Base-by-base conservation (phyloP, 2,329 filamentous ascomycete species). In the Ophiostoma triangulosporum region DNA sequence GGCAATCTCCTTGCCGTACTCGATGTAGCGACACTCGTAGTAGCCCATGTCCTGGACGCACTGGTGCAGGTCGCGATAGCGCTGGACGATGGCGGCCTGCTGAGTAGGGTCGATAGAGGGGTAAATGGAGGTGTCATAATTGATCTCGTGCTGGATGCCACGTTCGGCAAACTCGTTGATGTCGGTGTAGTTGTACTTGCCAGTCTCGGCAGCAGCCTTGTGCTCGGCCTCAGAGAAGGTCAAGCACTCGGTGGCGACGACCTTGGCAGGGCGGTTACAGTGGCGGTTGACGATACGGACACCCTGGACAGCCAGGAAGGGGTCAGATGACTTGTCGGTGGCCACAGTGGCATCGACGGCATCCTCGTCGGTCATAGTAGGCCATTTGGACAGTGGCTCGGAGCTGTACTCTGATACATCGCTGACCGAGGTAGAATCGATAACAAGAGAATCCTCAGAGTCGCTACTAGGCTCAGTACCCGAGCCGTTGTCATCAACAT, bases 1-100 rank as follows among this genome's bases (percentile, higher is more conserved):
- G n/a, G 69, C 57, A 59, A 71, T 65, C 62, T 84, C 80, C 63
- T 76, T 77, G 56, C 64, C 74, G 56, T 84, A 84, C 40, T 77
- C 75, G 1, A 66, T 58, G 64, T 80, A 82, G 1, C 67, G 71
- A 59, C 80, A 84, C 9, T 75, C 58, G 65, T 83, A 84, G 17
- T 78, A 69, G 2, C 80, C 79, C 56, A 72, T 68, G 8, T 75
- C 73, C 51, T 72, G 69, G 57, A 84, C 63, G 40, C 69, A 68
- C 57, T 78, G 67, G 60, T 83, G 77, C 31, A 85, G 65, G 3
- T 62, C 63, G 12, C 75, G 72, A 64, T 83, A 84, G 59, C 78
- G 77, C 46, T 59, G 52, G 1, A 71, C 66, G 58, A 84, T 82
- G 22, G 71, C 69, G 12, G 70, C 65, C 65, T 84, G 80, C 4